Percentiles rank a stretch among this genome's conserved stretches.
These are phyloP conservation scores for Eimeria necatrix DNA, from an alignment of 169 alveolate species.

Conservation along the genomic window DNA sequence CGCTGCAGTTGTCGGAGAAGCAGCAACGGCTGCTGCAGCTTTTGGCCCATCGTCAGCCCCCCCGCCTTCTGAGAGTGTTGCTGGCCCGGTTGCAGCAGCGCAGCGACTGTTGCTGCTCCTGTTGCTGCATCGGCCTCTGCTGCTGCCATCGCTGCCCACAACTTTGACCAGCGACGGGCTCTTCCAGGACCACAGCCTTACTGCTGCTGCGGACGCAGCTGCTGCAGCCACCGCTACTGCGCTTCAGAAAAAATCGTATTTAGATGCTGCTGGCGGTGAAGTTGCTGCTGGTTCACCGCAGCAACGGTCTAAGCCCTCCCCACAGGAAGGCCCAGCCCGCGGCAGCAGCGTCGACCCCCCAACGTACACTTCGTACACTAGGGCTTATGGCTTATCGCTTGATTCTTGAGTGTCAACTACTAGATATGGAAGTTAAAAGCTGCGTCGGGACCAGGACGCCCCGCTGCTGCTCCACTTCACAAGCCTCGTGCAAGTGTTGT, in stretches of 20 bases:
- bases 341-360: too few relatives aligned
- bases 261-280: neutral
- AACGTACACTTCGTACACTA: neutral
- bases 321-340: neutral
- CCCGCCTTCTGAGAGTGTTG: neutral
- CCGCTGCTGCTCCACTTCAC: neutral
- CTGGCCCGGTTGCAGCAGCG: constrained; percentile 15
- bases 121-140: constrained; percentile 39
- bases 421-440: neutral
- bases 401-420: neutral
- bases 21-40: constrained; percentile 46
- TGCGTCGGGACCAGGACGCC: neutral
- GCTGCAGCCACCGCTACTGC: constrained; percentile 2
- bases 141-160: constrained; percentile 35
- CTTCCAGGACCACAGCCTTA: neutral
- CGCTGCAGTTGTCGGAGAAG: constrained; percentile 40
- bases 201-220: constrained; percentile 12
- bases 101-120: constrained; percentile 48
- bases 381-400: neutral
- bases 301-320: neutral
- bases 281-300: neutral
- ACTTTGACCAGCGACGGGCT: neutral
- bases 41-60: neutral
- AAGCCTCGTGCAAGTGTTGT: constrained; percentile 1
- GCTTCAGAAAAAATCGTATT: neutral